Evolutionary conservation across 305 asterid species (phyloP), one percentile per base, ranked within the genome.

Genomic region (Vinca major): DNA sequence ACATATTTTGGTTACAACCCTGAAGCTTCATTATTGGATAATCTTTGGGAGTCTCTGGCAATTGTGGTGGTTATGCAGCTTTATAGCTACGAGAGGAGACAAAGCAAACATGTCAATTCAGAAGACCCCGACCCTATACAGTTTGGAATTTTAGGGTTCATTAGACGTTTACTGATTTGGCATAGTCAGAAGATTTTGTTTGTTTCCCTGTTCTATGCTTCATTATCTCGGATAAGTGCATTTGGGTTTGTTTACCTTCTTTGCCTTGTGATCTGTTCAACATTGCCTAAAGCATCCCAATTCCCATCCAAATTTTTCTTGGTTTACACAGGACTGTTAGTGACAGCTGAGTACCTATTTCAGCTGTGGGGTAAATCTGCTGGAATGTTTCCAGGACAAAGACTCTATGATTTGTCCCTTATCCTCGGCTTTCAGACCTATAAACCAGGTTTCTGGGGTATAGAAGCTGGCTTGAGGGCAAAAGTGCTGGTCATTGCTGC

Each of bases 41-140:
- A 94, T 84, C 90, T 88, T 63, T 88, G 95, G 89, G 97, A 86
- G 79, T 91, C 98, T 77, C 81, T 94, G 55, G 98, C 98, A 70
- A 83, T 94, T 43, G 82, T 88, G 72, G 80, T 91, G 71, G 98
- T 94, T 74, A 94, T 94, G 99, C 98, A 94, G 84, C 96, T 94
- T 78, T 91, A 94, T 71, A 94, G 98, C 83, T 94, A 94, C 16
- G 99, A 94, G 80, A 89, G 99, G 84, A 86, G 99, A 76, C 95
- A 94, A 77, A 94, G 95, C 87, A 87, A 86, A 80, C 71, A 60
- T 74, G 69, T 79, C 78, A 79, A 76, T 74, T 81, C 87, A 62
- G 96, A 81, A 72, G 85, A 85, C 77, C 71, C 80, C 33, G 85
- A 82, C 40, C 81, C 82, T 56, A 69, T 81, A 71, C 89, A 88